Evolutionary conservation across 2,329 filamentous ascomycete genomes (phyloP).

Genomic region (Penicillium concentricum): DNA sequence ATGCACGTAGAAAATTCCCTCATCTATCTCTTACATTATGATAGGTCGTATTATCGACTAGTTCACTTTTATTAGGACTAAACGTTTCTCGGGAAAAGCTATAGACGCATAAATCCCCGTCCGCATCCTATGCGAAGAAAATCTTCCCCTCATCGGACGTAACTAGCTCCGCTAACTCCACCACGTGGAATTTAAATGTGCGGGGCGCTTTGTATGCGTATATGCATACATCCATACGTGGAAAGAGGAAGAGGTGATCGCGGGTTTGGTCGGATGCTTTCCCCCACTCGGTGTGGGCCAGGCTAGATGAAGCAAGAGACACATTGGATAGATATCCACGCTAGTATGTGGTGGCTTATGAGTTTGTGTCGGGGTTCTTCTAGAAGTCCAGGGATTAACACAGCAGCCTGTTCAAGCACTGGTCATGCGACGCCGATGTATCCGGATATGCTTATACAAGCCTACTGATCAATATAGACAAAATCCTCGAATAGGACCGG

Average conservation of each 20-base stretch:
- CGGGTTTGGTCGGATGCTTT: neutral
- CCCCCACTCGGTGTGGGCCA: neutral
- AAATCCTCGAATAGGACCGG: neutral
- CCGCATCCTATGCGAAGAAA: neutral
- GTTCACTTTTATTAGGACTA: neutral
- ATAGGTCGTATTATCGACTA: neutral
- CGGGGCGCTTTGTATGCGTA: neutral
- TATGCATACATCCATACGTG: neutral
- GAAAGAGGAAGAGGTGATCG: neutral
- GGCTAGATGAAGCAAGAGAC: neutral
- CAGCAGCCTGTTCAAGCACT: no score
- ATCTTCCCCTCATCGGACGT: neutral
- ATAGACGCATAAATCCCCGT: neutral
- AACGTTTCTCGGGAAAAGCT: neutral
- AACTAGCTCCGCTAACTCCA: neutral
- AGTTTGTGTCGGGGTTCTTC: neutral
- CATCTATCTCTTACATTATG: neutral
- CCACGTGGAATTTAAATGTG: neutral
- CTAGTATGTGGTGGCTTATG: no score
- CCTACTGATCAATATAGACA: neutral
- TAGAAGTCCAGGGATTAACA: no score
- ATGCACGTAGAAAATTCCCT: neutral
- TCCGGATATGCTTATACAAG: neutral
- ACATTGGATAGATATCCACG: neutral
- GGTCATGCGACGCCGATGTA: neutral